These are phyloP conservation scores for Wallemia ichthyophaga DNA, from an alignment of 1,284 basidiomycete species.

Conservation along the genomic window DNA sequence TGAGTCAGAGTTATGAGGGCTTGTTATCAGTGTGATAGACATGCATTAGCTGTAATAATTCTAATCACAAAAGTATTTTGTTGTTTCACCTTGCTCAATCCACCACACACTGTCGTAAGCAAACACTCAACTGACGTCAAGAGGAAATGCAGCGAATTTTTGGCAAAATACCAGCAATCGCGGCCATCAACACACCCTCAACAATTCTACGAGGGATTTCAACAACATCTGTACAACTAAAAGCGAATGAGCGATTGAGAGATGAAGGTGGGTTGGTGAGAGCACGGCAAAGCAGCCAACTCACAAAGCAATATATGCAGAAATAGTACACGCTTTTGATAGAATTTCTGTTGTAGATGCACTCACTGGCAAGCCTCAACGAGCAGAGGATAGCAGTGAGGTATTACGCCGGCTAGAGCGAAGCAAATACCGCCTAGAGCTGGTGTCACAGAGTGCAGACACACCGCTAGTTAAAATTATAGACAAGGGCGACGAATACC, in stretches of 20 bases:
- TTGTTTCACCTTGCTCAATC: too few species aligned
- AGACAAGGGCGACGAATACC: constrained; percentile 1
- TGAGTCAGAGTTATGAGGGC: too few species aligned
- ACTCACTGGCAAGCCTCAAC: not conserved
- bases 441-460: not conserved
- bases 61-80: too few species aligned
- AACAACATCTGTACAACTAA: not conserved
- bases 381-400: not conserved
- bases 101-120: too few species aligned
- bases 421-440: not conserved
- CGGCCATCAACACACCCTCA: not conserved
- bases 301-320: not conserved
- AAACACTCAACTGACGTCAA: not conserved
- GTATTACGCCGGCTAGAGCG: not conserved
- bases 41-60: too few species aligned
- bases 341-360: not conserved
- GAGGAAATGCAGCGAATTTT: not conserved
- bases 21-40: too few species aligned
- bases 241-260: not conserved
- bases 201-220: not conserved
- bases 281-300: not conserved
- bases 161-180: not conserved
- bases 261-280: not conserved
- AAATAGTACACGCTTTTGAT: not conserved
- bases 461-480: constrained; percentile 6